These are phyloP conservation scores for Rugosomyces carneus DNA, from an alignment of 1,284 basidiomycete species.

Conservation along the genomic window DNA sequence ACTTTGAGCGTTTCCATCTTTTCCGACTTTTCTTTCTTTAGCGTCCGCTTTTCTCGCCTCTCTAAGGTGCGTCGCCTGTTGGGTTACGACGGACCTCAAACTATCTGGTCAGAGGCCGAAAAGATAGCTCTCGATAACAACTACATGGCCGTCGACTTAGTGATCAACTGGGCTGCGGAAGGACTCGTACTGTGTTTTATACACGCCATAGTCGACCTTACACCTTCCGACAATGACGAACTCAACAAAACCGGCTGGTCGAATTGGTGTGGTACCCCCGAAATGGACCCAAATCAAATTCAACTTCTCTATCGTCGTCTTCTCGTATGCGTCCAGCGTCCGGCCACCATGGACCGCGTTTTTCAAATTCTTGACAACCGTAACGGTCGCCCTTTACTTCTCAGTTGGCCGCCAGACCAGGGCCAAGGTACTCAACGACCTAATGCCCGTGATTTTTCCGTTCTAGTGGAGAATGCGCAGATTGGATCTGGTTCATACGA, in stretches of 20 bases:
- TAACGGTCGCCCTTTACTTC: constrained; percentile 53
- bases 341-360: constrained; percentile 51
- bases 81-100: constrained; percentile 49
- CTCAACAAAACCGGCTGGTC: constrained; percentile 76
- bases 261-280: constrained; percentile 89
- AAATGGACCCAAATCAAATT: constrained; percentile 49
- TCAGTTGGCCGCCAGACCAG: constrained; percentile 85
- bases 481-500: constrained; percentile 45
- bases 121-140: constrained; percentile 69
- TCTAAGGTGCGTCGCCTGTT: constrained; percentile 62
- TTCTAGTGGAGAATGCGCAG: constrained; percentile 75
- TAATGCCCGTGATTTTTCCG: constrained; percentile 76
- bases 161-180: constrained; percentile 92
- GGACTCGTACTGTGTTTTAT: constrained; percentile 93
- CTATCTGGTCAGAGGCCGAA: constrained; percentile 57
- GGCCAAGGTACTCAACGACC: constrained; percentile 47
- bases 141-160: constrained; percentile 88
- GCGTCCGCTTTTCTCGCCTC: constrained; percentile 72
- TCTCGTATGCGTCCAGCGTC: constrained; percentile 44
- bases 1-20: constrained; percentile 8
- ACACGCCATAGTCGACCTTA: constrained; percentile 78
- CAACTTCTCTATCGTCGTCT: constrained; percentile 55
- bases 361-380: constrained; percentile 76
- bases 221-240: constrained; percentile 81
- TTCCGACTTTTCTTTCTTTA: constrained; percentile 26